Conservation (phyloP, 306 rosid species). For the Erythrophleum fordii region DNA sequence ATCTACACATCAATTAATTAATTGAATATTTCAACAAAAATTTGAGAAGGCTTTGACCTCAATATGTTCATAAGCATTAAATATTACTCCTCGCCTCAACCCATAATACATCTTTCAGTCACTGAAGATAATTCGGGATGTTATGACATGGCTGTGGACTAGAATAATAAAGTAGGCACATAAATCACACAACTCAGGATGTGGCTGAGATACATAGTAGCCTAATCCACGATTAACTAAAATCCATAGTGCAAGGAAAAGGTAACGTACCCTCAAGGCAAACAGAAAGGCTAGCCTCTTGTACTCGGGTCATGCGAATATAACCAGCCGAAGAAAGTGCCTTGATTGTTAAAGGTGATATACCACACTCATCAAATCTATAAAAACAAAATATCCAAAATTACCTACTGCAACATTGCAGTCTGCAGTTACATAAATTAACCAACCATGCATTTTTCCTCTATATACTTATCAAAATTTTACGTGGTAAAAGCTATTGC, state of each 20-base stretch:
- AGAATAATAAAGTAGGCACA: background rate
- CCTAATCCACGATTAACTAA: background rate
- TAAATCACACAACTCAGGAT: background rate
- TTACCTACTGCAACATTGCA: constrained; percentile 3
- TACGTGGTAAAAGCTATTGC: background rate
- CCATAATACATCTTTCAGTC: background rate
- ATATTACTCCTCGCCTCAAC: background rate
- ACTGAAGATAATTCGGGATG: background rate
- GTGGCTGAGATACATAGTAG: background rate
- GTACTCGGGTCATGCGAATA: constrained; percentile 77
- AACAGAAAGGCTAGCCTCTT: constrained; percentile 73
- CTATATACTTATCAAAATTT: constrained; percentile 5
- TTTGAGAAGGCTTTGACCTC: background rate
- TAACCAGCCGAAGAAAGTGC: constrained; percentile 84
- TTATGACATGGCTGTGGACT: background rate
- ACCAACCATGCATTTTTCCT: constrained; percentile 21
- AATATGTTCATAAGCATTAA: background rate
- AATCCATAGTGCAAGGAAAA: constrained; percentile 9
- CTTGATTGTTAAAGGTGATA: constrained; percentile 77
- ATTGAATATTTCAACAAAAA: background rate
- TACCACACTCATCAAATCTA: constrained; percentile 84
- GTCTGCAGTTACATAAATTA: background rate
- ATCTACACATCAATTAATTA: background rate
- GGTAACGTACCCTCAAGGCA: constrained; percentile 76
- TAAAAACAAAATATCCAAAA: constrained; percentile 34